Evolutionary conservation across 106 monocot genomes (phyloP).

Genomic region (Dactylorhiza incarnata): DNA sequence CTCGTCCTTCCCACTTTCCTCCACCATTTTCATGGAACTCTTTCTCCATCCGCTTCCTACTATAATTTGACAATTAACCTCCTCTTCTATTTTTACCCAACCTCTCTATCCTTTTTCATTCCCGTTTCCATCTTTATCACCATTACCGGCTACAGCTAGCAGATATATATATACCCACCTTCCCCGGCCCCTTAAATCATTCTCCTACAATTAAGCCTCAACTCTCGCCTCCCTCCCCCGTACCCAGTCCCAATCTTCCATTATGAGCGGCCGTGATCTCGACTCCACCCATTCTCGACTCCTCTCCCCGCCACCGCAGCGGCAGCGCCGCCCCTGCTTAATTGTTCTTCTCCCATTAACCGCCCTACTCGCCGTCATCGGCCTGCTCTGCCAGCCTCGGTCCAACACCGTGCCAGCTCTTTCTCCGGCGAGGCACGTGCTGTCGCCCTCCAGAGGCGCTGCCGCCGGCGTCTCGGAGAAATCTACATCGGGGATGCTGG

Average conservation of each 20-base stretch:
- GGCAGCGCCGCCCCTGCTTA: not conserved
- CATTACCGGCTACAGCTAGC: not conserved
- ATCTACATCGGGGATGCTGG: not conserved
- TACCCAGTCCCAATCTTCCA: not conserved
- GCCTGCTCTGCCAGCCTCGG: not conserved
- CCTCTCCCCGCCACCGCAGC: not conserved
- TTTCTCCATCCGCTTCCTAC: too few species aligned
- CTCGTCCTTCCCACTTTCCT: too few species aligned
- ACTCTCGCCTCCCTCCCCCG: not conserved
- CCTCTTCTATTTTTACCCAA: too few species aligned
- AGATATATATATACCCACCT: not conserved
- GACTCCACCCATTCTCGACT: not conserved
- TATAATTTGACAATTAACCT: too few species aligned
- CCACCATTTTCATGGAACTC: too few species aligned
- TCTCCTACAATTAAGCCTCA: not conserved
- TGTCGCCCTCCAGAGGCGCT: not conserved
- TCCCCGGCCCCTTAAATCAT: not conserved
- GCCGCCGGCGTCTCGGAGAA: slow-evolving; percentile 22
- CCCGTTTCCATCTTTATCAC: not conserved
- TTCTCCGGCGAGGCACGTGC: not conserved
- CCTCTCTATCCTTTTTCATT: not conserved
- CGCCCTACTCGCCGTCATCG: slow-evolving; percentile 1
- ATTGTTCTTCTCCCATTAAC: not conserved
- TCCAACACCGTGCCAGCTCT: not conserved
- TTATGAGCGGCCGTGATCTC: not conserved